These are phyloP conservation scores for Triangularia verruculosa DNA, from an alignment of 2,329 filamentous ascomycete genomes.

Conservation along the genomic window DNA sequence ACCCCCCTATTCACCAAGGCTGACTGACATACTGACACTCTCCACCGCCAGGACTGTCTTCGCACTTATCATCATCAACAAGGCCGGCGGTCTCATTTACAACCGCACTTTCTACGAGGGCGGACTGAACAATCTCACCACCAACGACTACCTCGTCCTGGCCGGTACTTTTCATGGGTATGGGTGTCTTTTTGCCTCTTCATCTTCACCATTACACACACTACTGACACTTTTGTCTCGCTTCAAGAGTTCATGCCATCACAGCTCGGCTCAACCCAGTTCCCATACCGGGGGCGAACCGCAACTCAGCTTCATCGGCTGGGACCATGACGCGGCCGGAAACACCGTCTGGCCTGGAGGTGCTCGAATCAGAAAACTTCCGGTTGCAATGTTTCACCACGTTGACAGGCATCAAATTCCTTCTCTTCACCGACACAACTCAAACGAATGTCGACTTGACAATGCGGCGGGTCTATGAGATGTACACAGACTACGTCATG, in stretches of 20 bases:
- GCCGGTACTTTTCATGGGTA: slow-evolving; percentile 97
- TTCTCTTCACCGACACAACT: slow-evolving; percentile 87
- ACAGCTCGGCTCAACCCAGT: slow-evolving; percentile 61
- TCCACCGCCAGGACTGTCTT: slow-evolving; percentile 75
- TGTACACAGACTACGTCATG: slow-evolving; percentile 97
- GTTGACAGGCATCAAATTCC: slow-evolving; percentile 89
- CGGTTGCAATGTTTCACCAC: slow-evolving; percentile 95
- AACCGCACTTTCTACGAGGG: slow-evolving; percentile 89
- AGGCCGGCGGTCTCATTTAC: slow-evolving; percentile 94
- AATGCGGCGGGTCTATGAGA: slow-evolving; percentile 82
- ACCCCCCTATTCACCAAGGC: neutral
- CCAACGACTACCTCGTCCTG: slow-evolving; percentile 95
- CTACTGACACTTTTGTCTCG: neutral
- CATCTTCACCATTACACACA: slow-evolving; percentile 27
- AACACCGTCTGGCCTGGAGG: slow-evolving; percentile 76
- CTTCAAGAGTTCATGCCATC: slow-evolving; percentile 65
- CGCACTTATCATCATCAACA: slow-evolving; percentile 96
- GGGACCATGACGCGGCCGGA: slow-evolving; percentile 51
- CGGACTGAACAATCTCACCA: slow-evolving; percentile 80
- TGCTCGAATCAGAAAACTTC: slow-evolving; percentile 91
- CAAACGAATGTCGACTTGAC: slow-evolving; percentile 84
- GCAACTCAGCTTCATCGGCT: slow-evolving; percentile 37
- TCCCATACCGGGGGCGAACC: slow-evolving; percentile 35
- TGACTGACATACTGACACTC: neutral
- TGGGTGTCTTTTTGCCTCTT: slow-evolving; percentile 25